phyloP scores from a whole-genome alignment of 495 filamentous ascomycete genomes.

The Cercophora sp. region DNA sequence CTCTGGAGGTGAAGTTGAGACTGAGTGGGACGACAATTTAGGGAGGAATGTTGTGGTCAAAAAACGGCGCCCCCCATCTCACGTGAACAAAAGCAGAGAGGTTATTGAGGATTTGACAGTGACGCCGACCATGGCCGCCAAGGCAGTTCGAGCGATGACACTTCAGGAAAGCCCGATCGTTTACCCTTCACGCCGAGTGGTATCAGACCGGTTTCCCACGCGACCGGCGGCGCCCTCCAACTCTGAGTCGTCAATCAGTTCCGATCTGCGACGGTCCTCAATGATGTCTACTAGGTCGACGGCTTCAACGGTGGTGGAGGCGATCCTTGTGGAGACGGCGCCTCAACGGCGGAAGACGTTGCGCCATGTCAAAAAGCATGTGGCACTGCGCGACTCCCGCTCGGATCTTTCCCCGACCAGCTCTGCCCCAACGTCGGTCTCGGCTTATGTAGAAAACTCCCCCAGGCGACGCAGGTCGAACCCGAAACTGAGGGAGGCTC shows the following conservation, averaged over 20 bases:
- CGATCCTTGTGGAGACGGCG: slow-evolving; percentile 61
- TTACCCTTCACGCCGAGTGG: slow-evolving; percentile 36
- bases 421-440: slow-evolving; percentile 35
- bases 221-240: slow-evolving; percentile 27
- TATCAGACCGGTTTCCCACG: slow-evolving; percentile 24
- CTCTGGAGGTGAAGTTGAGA: slow-evolving; percentile 37
- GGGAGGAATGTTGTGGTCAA: slow-evolving; percentile 55
- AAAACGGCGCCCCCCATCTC: slow-evolving; percentile 40
- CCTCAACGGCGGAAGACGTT: slow-evolving; percentile 56
- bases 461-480: slow-evolving; percentile 22
- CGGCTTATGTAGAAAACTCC: slow-evolving; percentile 21
- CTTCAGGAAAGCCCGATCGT: slow-evolving; percentile 44
- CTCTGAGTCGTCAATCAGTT: slow-evolving; percentile 42
- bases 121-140: slow-evolving; percentile 48
- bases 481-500: slow-evolving; percentile 29
- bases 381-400: slow-evolving; percentile 47
- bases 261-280: slow-evolving; percentile 53
- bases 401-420: slow-evolving; percentile 52
- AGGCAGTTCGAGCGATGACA: slow-evolving; percentile 42
- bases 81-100: slow-evolving; percentile 30
- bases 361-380: slow-evolving; percentile 64
- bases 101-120: slow-evolving; percentile 46
- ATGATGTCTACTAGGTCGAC: slow-evolving; percentile 56
- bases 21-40: slow-evolving; percentile 54
- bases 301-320: slow-evolving; percentile 66